phyloP scores from a whole-genome alignment of 768 basidiomycete genomes.

The Hygrocybe coccinea region DNA sequence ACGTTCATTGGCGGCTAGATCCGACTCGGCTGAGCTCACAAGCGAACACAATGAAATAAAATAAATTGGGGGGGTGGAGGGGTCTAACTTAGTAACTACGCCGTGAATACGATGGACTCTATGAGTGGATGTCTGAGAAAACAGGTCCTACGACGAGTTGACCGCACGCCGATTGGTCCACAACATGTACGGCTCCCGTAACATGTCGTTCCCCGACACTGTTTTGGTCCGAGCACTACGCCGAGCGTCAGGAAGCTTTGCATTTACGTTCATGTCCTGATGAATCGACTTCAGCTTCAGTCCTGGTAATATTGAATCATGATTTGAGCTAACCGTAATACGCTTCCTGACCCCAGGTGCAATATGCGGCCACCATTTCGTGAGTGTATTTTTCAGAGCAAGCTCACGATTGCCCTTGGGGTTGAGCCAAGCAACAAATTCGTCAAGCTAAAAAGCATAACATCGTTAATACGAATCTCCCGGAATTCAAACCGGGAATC shows the following conservation, averaged over 20 bases:
- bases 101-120: no score
- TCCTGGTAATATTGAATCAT: neutral
- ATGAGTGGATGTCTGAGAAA: neutral
- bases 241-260: constrained; percentile 73
- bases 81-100: no score
- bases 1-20: neutral
- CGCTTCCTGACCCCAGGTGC: constrained; percentile 75
- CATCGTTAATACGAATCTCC: constrained; percentile 9
- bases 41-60: no score
- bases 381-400: constrained; percentile 67
- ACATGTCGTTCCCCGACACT: constrained; percentile 53
- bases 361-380: constrained; percentile 82
- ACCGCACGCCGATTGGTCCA: constrained; percentile 81
- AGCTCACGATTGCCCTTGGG: constrained; percentile 86
- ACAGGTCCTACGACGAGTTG: constrained; percentile 31
- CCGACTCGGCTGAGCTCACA: no score
- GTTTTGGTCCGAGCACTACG: constrained; percentile 70
- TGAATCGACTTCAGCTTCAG: constrained; percentile 10
- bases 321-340: constrained; percentile 50
- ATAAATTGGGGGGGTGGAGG: no score
- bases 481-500: constrained; percentile 18
- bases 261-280: constrained; percentile 65
- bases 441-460: constrained; percentile 56
- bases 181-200: constrained; percentile 80
- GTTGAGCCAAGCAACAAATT: constrained; percentile 86